Conservation (phyloP, 2,329 filamentous ascomycete species). For the Pezicula neosporulosa region DNA sequence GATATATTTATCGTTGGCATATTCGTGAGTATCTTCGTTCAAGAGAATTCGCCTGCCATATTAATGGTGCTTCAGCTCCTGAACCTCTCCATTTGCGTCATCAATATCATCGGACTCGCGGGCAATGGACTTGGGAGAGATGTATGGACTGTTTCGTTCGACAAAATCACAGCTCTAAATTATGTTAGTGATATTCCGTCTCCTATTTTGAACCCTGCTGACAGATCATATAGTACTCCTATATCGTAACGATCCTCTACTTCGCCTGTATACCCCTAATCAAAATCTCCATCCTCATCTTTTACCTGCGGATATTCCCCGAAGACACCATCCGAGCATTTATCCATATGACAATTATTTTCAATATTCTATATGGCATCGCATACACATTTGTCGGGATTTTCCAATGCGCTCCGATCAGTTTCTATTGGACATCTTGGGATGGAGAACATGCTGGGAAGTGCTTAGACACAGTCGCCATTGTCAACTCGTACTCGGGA, state of each 20-base stretch:
- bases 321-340: background rate
- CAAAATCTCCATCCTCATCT: background rate
- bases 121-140: background rate
- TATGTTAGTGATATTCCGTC: background rate
- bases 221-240: background rate
- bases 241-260: background rate
- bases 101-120: background rate
- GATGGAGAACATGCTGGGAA: background rate
- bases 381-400: background rate
- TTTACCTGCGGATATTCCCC: background rate
- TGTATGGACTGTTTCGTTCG: background rate
- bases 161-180: background rate
- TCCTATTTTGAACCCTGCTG: background rate
- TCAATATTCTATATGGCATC: background rate
- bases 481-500: background rate
- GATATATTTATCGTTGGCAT: background rate
- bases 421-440: background rate
- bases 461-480: background rate
- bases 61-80: background rate
- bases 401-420: background rate
- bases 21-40: background rate
- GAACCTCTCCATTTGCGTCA: background rate
- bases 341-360: background rate
- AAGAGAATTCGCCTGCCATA: background rate
- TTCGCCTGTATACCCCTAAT: background rate